Conservation (phyloP, 1,284 basidiomycete genomes). For the Rhodotorula sp. region DNA sequence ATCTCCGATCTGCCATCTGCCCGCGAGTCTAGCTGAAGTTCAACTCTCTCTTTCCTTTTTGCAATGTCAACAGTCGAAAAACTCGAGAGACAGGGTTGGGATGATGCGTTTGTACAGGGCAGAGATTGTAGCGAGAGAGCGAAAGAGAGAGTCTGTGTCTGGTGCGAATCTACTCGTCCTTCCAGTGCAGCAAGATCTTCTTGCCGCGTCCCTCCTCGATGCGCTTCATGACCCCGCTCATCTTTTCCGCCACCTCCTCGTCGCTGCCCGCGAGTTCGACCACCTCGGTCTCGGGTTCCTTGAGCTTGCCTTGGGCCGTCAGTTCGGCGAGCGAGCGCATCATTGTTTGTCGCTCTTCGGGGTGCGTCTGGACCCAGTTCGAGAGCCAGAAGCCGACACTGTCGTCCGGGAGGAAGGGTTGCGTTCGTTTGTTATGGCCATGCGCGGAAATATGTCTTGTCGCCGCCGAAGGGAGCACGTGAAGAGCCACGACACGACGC, state of each 20-base stretch:
- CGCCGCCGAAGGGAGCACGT: neutral
- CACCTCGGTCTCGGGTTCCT: constrained; percentile 66
- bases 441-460: neutral
- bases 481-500: constrained; percentile 14
- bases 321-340: constrained; percentile 59
- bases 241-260: constrained; percentile 57
- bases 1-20: too few species aligned
- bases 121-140: neutral
- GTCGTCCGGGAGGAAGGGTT: neutral
- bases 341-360: constrained; percentile 50
- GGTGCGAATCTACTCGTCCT: constrained; percentile 12
- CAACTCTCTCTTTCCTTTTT: too few species aligned
- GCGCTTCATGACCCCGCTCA: constrained; percentile 56
- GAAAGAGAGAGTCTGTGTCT: neutral
- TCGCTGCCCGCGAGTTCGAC: constrained; percentile 55
- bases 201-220: constrained; percentile 63
- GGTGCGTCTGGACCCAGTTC: constrained; percentile 62
- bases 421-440: too few species aligned
- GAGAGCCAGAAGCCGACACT: constrained; percentile 47
- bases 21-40: too few species aligned
- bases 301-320: constrained; percentile 63
- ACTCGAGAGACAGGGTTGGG: too few species aligned
- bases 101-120: too few species aligned
- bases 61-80: too few species aligned
- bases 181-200: constrained; percentile 61